Percentiles rank a stretch among this genome's conserved stretches.
Evolutionary conservation across 805 yeast genomes (phyloP).

Genomic region (Cyberlindnera mycetangii): DNA sequence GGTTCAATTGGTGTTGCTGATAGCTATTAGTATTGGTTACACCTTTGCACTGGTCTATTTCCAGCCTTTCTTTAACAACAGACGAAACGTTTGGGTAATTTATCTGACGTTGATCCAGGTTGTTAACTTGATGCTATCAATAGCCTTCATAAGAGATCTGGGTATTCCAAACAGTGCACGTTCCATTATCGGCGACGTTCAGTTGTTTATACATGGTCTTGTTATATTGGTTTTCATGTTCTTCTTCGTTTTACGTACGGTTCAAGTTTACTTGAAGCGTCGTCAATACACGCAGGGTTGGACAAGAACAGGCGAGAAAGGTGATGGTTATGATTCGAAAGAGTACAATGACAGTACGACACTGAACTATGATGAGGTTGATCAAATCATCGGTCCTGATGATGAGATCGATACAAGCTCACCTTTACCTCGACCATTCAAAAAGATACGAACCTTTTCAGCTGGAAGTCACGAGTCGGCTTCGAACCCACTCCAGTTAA

Average conservation of each 20-base stretch:
- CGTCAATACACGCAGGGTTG: not conserved
- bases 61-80: constrained; percentile 31
- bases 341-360: no score
- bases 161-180: constrained; percentile 36
- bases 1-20: constrained; percentile 41
- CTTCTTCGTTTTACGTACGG: constrained; percentile 7
- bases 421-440: not conserved
- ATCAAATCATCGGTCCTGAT: not conserved
- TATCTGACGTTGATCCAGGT: constrained; percentile 38
- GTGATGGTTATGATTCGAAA: no score
- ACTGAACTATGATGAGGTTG: no score
- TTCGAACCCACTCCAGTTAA: constrained; percentile 3
- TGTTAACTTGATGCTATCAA: constrained; percentile 38
- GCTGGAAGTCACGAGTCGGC: not conserved
- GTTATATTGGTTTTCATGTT: constrained; percentile 7
- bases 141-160: constrained; percentile 40
- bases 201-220: constrained; percentile 6
- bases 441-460: not conserved
- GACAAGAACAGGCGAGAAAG: no score
- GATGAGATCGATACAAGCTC: not conserved
- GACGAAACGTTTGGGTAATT: constrained; percentile 31
- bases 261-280: constrained; percentile 7
- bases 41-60: constrained; percentile 24
- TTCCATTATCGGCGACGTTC: constrained; percentile 36
- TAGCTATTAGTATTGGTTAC: constrained; percentile 35